phyloP scores from a whole-genome alignment of 139 green algal species.

The Closterium sp. region DNA sequence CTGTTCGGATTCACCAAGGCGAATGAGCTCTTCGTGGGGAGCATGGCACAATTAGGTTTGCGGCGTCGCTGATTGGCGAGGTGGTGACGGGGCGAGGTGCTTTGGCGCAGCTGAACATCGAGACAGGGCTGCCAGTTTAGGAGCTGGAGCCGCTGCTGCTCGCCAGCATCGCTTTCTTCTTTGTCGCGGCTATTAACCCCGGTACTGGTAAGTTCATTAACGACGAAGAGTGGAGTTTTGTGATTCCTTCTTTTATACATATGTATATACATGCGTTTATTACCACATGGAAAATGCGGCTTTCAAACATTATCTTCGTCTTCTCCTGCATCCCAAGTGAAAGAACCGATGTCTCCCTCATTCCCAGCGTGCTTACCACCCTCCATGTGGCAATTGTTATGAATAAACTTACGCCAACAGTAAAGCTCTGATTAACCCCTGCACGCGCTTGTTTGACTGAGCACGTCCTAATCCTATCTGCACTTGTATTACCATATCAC shows the following conservation, averaged over 20 bases:
- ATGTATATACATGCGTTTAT: background rate
- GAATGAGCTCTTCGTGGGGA: slow-evolving; percentile 81
- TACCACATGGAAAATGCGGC: no score
- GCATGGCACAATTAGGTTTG: slow-evolving; percentile 81
- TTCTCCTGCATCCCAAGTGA: no score
- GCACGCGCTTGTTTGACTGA: no score
- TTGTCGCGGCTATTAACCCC: slow-evolving; percentile 47
- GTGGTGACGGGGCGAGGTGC: slow-evolving; percentile 70
- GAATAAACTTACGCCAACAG: no score
- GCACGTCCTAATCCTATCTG: no score
- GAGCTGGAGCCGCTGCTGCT: slow-evolving; percentile 66
- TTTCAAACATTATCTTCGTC: no score
- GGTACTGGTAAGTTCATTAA: slow-evolving; percentile 49
- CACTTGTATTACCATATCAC: no score
- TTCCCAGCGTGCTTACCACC: no score
- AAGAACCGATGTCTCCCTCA: no score
- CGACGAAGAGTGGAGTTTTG: slow-evolving; percentile 15
- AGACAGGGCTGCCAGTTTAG: slow-evolving; percentile 56
- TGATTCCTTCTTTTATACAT: background rate
- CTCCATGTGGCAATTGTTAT: no score
- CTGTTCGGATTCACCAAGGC: slow-evolving; percentile 67
- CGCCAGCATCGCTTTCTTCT: slow-evolving; percentile 58
- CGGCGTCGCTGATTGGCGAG: slow-evolving; percentile 53
- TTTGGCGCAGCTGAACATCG: slow-evolving; percentile 68
- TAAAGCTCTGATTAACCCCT: no score